Evolutionary conservation across 495 filamentous ascomycete species (phyloP).

Genomic region (Aspergillus biplanus): DNA sequence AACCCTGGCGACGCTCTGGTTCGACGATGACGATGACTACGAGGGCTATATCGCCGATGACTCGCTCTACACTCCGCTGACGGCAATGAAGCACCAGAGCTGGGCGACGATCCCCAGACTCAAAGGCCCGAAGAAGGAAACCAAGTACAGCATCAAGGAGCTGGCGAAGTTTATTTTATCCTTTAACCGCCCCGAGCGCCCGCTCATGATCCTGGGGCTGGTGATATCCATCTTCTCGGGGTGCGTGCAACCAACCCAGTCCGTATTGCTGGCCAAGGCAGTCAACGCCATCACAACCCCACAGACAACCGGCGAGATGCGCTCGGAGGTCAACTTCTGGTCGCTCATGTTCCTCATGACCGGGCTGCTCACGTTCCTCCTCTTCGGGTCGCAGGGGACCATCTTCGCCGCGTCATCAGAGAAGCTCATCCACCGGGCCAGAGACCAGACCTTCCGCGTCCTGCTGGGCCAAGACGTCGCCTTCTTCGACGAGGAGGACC

Average conservation of each 20-base stretch:
- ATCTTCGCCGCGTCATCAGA: constrained; percentile 84
- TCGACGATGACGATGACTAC: constrained; percentile 19
- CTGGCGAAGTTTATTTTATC: constrained; percentile 79
- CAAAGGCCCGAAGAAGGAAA: constrained; percentile 39
- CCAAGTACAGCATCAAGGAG: constrained; percentile 69
- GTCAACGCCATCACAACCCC: constrained; percentile 68
- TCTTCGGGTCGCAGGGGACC: constrained; percentile 69
- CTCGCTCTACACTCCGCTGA: constrained; percentile 20
- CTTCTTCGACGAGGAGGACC: constrained; percentile 84
- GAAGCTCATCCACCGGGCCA: constrained; percentile 75
- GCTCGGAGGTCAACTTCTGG: constrained; percentile 83
- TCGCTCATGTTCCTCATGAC: constrained; percentile 91
- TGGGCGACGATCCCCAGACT: constrained; percentile 1
- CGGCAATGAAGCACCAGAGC: constrained; percentile 2
- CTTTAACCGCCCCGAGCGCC: constrained; percentile 80
- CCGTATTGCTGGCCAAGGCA: constrained; percentile 90
- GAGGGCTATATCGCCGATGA: constrained; percentile 21
- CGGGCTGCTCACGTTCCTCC: constrained; percentile 71
- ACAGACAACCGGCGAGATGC: constrained; percentile 49
- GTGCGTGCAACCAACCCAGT: constrained; percentile 80
- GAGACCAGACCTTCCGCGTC: constrained; percentile 76
- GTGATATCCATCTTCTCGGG: constrained; percentile 80
- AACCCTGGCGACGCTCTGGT: constrained; percentile 17
- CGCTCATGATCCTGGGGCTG: constrained; percentile 75
- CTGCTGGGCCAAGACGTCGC: constrained; percentile 89